phyloP scores from a whole-genome alignment of 305 asterid genomes.

The Solanum chacoense region DNA sequence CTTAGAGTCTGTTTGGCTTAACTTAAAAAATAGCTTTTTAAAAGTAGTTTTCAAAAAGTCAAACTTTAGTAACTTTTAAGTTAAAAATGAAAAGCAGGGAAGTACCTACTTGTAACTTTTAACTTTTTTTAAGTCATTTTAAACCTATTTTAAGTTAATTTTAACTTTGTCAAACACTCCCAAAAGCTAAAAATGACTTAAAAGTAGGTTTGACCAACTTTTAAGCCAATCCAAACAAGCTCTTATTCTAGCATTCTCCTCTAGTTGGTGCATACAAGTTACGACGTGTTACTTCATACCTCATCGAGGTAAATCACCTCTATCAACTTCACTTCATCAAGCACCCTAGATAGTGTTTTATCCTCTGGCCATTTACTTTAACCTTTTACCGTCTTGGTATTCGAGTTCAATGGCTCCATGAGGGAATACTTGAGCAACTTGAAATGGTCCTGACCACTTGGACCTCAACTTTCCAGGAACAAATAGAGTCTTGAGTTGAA shows the following conservation, averaged over 20 bases:
- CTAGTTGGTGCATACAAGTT: not conserved
- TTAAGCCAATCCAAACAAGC: not conserved
- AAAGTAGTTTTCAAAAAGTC: not conserved
- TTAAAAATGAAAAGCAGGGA: not conserved
- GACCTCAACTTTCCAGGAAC: not conserved
- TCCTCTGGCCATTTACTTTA: not conserved
- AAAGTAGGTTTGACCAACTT: not conserved
- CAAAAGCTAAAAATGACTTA: not conserved
- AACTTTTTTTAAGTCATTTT: not conserved
- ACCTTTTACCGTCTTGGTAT: not conserved
- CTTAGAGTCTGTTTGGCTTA: not conserved
- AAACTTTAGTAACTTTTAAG: not conserved
- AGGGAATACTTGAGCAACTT: not conserved
- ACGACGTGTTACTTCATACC: not conserved
- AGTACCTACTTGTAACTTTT: not conserved
- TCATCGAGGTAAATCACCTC: not conserved
- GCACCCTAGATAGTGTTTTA: not conserved
- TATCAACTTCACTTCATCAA: not conserved
- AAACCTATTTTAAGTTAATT: not conserved
- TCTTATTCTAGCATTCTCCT: not conserved
- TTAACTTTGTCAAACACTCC: not conserved
- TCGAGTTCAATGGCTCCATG: not conserved
- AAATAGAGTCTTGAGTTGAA: not conserved
- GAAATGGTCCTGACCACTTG: not conserved
- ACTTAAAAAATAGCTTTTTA: not conserved